Evolutionary conservation across 768 basidiomycete species (phyloP).

Genomic region (Russula virescens): DNA sequence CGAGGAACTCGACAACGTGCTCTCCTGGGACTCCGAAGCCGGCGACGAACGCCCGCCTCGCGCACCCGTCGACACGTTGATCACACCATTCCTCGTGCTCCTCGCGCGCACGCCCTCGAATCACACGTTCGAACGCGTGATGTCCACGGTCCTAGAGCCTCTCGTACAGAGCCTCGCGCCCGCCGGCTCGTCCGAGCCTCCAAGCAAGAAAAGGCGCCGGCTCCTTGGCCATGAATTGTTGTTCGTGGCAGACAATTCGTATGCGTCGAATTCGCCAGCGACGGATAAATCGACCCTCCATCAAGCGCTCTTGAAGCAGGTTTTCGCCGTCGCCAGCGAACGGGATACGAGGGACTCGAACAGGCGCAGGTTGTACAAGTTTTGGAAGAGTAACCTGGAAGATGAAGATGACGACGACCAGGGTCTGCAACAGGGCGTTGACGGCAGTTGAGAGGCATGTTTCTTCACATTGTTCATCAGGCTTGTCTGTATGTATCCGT

Average conservation of each 20-base stretch:
- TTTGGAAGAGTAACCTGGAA: conserved; percentile 61
- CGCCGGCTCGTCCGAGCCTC: conserved; percentile 32
- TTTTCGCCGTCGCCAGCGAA: conserved; percentile 73
- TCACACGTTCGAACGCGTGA: conserved; percentile 67
- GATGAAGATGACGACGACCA: conserved; percentile 41
- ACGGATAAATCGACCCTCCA: conserved; percentile 38
- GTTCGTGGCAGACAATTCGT: conserved; percentile 50
- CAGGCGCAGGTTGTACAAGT: conserved; percentile 73
- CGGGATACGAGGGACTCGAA: conserved; percentile 72
- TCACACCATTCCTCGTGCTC: conserved; percentile 66
- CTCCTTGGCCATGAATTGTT: conserved; percentile 38
- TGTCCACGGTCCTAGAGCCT: conserved; percentile 62
- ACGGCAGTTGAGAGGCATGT: conserved; percentile 13
- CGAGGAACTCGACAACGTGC: conserved; percentile 77
- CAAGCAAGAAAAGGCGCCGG: conserved; percentile 44
- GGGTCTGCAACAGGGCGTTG: neutral
- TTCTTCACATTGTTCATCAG: neutral
- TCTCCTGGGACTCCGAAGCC: conserved; percentile 27
- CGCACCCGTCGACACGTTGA: conserved; percentile 48
- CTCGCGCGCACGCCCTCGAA: conserved; percentile 61
- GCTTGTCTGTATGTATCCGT: neutral
- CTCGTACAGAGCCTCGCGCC: conserved; percentile 51
- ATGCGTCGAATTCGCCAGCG: conserved; percentile 37
- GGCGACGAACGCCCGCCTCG: conserved; percentile 31
- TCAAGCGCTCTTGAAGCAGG: conserved; percentile 47